A percentile compares a stretch with the other conserved stretches of the same genome.
These are phyloP conservation scores for Nakaseomyces bracarensis DNA, from an alignment of 1,139 yeast genomes.

Conservation along the genomic window DNA sequence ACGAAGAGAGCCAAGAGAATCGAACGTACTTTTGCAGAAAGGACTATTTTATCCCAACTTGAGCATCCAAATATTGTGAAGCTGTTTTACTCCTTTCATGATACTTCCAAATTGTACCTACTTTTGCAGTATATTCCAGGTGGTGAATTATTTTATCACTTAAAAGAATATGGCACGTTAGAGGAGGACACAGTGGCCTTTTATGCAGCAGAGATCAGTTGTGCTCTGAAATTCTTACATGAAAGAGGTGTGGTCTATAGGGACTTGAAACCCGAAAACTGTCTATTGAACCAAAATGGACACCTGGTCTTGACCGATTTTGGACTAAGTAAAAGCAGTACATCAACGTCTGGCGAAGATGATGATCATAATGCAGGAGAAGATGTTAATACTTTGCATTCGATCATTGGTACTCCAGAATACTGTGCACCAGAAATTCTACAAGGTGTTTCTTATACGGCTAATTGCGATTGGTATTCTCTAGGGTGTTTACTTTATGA, in stretches of 20 bases:
- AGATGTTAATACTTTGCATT: constrained; percentile 39
- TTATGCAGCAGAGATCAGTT: constrained; percentile 78
- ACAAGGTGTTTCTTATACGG: constrained; percentile 77
- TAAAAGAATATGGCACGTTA: constrained; percentile 44
- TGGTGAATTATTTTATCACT: constrained; percentile 83
- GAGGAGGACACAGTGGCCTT: constrained; percentile 68
- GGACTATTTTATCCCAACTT: constrained; percentile 58
- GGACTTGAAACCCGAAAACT: constrained; percentile 90
- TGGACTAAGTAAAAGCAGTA: constrained; percentile 69
- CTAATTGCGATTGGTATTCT: constrained; percentile 95
- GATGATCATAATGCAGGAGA: constrained; percentile 22
- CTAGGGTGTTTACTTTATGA: constrained; percentile 85
- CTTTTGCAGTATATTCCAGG: constrained; percentile 86
- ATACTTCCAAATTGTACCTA: constrained; percentile 66
- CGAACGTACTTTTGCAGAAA: constrained; percentile 63
- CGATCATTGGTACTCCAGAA: constrained; percentile 90
- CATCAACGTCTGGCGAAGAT: constrained; percentile 17
- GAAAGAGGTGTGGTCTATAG: constrained; percentile 78
- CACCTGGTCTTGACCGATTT: constrained; percentile 84
- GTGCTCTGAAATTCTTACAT: constrained; percentile 77
- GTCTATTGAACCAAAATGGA: constrained; percentile 71
- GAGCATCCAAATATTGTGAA: constrained; percentile 85
- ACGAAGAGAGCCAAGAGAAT: constrained; percentile 25
- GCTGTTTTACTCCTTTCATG: constrained; percentile 85
- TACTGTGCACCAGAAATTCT: constrained; percentile 96